Conservation (phyloP, 23 red algal genomes). For the Gracilariopsis chorda region DNA sequence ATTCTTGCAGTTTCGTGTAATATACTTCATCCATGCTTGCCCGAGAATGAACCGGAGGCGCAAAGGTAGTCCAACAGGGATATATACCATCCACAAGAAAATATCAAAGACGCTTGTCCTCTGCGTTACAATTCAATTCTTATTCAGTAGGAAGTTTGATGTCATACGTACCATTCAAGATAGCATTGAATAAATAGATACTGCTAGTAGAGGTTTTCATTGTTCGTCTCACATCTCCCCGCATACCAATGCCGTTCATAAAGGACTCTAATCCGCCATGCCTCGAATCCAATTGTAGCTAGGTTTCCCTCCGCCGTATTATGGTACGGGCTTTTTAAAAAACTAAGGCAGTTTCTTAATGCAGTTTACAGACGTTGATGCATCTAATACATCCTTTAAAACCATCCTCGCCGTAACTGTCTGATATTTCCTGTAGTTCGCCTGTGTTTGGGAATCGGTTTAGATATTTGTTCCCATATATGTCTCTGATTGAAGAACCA, state of each 20-base stretch:
- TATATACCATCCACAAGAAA: slow-evolving; percentile 31
- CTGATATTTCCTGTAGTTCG: slow-evolving; percentile 23
- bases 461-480: slow-evolving; percentile 2
- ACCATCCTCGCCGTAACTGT: background rate
- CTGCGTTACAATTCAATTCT: background rate
- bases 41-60: background rate
- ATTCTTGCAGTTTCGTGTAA: slow-evolving; percentile 18
- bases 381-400: slow-evolving; percentile 17
- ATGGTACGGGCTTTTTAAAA: slow-evolving; percentile 45
- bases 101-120: background rate
- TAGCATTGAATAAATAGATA: slow-evolving; percentile 4
- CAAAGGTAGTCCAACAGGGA: slow-evolving; percentile 34
- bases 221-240: slow-evolving; percentile 24
- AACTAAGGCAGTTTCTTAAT: slow-evolving; percentile 31
- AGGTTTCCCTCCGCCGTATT: slow-evolving; percentile 11
- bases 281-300: slow-evolving; percentile 12
- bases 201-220: background rate
- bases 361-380: slow-evolving; percentile 14
- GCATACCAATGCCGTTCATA: slow-evolving; percentile 41
- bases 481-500: no score
- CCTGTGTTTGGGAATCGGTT: background rate
- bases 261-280: background rate
- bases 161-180: slow-evolving; percentile 26
- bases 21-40: background rate
- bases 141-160: slow-evolving; percentile 3